Evolutionary conservation across 345 rosid species (phyloP), one percentile per base, ranked within the genome.

Genomic region (Cochlearia excelsa): DNA sequence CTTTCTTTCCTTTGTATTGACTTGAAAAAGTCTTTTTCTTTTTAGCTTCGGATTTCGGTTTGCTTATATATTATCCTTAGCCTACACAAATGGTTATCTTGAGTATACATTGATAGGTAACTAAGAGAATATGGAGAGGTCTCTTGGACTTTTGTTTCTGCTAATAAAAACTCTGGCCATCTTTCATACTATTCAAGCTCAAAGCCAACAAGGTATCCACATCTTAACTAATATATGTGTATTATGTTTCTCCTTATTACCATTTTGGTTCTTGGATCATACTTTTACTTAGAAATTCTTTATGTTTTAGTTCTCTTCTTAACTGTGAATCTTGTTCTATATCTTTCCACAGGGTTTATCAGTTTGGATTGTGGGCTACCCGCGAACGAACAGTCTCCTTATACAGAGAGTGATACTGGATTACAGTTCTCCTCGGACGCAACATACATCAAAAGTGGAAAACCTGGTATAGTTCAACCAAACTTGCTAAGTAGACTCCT

Each of bases 331-430:
- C 6, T 46, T 55, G 23, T 48, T 23, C 23, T 50, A 42, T 35
- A 0, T 41, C 2, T 1, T 1, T 3, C 16, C 8, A 54, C 76
- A 78, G 83, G 78, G 7, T 79, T 76, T 61, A 72, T 79, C 37
- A 81, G 79, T 51, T 57, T 81, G 56, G 86, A 79, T 9, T 79
- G 86, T 1, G 87, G 82, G 10, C 65, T 64, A 30, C 57, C 67
- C 0, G 44, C 48, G 0, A 40, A 40, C 9, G 70, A 63, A 40
- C 28, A 0, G 7, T 56, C 67, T 6, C 61, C 54, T 30, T 79
- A 79, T 39, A 46, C 1, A 0, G 79, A 80, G 1, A 0, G 1
- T 0, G 0, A 0, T 0, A 16, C 6, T 0, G 9, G n/a, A 62
- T 42, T 40, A 59, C 51, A 5, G 16, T 51, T 23, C 51, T 3